These are phyloP conservation scores for Lunularia cruciata DNA, from an alignment of 225 moss, liverwort and hornwort species.

Conservation along the genomic window DNA sequence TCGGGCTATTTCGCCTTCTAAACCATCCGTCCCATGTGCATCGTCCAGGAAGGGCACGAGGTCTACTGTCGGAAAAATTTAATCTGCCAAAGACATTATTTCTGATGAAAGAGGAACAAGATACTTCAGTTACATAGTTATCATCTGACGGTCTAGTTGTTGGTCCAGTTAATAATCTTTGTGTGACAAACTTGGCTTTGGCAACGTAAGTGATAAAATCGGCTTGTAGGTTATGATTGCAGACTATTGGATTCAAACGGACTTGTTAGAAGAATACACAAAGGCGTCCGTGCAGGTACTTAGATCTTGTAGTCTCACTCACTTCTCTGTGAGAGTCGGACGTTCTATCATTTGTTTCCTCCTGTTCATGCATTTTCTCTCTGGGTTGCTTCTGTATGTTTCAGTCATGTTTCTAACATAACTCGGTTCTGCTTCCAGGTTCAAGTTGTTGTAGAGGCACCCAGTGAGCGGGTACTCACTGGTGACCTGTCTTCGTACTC, in stretches of 20 bases:
- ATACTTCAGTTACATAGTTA: no score
- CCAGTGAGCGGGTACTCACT: conserved; percentile 60
- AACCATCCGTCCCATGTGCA: no score
- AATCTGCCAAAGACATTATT: no score
- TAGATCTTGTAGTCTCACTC: neutral
- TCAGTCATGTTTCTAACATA: neutral
- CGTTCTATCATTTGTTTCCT: neutral
- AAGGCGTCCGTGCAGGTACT: conserved; percentile 67
- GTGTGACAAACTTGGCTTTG: neutral
- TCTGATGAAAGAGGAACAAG: no score
- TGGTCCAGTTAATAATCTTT: no score
- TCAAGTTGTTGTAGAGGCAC: conserved; percentile 78
- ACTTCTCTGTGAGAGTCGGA: neutral
- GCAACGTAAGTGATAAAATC: neutral
- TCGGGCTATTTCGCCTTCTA: no score
- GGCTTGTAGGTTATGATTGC: conserved; percentile 81
- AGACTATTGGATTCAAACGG: conserved; percentile 78
- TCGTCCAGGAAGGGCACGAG: no score
- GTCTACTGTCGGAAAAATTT: no score
- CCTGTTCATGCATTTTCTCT: no score
- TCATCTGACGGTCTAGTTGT: no score
- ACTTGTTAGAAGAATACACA: conserved; percentile 49
- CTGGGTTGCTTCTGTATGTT: no score
- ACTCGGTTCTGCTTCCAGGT: conserved; percentile 47
- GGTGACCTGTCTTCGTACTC: conserved; percentile 51